Conservation (phyloP, 1,284 basidiomycete genomes). For the Ceratobasidium sp. region DNA sequence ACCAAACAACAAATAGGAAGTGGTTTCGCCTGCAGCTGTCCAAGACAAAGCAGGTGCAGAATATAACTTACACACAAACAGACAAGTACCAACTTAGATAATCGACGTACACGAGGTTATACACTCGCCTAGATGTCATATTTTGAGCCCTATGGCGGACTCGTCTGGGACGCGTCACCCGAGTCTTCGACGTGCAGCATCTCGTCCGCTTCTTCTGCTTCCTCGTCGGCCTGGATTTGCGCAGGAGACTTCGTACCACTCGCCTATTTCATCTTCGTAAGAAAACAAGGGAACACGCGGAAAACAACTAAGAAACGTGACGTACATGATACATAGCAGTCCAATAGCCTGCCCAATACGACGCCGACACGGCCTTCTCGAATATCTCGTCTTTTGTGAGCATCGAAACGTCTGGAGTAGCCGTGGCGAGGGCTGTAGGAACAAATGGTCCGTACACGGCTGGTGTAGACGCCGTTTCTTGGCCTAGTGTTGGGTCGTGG, state of each 20-base stretch:
- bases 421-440: constrained; percentile 54
- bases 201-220: constrained; percentile 36
- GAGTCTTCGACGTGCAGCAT: constrained; percentile 26
- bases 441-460: constrained; percentile 50
- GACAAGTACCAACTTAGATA: neutral
- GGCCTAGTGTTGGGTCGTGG: constrained; percentile 70
- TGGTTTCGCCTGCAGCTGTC: neutral
- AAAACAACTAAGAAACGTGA: constrained; percentile 15
- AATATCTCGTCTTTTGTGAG: constrained; percentile 80
- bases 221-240: constrained; percentile 21
- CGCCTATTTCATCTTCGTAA: constrained; percentile 4
- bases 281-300: neutral
- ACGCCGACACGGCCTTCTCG: constrained; percentile 75
- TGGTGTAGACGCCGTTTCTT: too few species aligned
- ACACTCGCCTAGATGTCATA: too few species aligned
- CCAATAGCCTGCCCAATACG: constrained; percentile 89
- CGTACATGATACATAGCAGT: constrained; percentile 82
- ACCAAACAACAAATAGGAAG: constrained; percentile 11
- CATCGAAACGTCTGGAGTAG: constrained; percentile 52
- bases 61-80: constrained; percentile 21
- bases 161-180: constrained; percentile 4
- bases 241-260: neutral
- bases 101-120: neutral
- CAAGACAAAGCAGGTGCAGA: neutral
- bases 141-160: neutral